Percentiles rank a stretch among this genome's conserved stretches.
Evolutionary conservation across 805 yeast species (phyloP).

Genomic region (Yamadazyma ubonensis): DNA sequence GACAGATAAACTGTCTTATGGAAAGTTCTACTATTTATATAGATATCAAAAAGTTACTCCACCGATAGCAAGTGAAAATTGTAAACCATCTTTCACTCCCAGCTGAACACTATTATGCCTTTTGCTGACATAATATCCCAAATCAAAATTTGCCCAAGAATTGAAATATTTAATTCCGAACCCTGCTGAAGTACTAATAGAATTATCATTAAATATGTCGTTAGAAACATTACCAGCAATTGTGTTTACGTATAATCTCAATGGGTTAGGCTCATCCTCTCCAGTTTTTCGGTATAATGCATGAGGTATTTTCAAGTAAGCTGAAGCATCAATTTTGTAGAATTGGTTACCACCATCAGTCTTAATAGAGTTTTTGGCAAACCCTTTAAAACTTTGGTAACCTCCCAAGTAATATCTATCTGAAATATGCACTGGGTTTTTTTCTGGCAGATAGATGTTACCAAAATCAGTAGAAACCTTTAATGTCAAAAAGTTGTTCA

Average conservation of each 20-base stretch:
- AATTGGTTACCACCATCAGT: constrained; percentile 72
- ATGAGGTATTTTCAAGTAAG: constrained; percentile 60
- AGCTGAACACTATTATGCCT: constrained; percentile 17
- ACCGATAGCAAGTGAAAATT: constrained; percentile 38
- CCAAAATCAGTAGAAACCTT: constrained; percentile 56
- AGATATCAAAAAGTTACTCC: constrained; percentile 24
- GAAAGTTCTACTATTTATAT: no score
- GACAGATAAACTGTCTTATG: background rate
- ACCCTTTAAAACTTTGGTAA: constrained; percentile 67
- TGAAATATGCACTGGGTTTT: constrained; percentile 51
- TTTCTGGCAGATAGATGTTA: constrained; percentile 39
- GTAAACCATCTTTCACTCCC: constrained; percentile 41
- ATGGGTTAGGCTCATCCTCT: constrained; percentile 29
- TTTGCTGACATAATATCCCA: constrained; percentile 36
- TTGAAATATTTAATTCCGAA: constrained; percentile 39
- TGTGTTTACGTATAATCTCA: constrained; percentile 57
- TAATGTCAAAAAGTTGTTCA: constrained; percentile 47
- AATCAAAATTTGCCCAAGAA: constrained; percentile 40
- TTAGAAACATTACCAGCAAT: constrained; percentile 60
- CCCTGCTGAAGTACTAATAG: constrained; percentile 30
- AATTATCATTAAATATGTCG: constrained; percentile 23
- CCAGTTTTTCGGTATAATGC: constrained; percentile 25
- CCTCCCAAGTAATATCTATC: constrained; percentile 90
- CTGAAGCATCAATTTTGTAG: constrained; percentile 54
- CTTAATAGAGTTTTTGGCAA: constrained; percentile 65